Conservation (phyloP, 2,329 filamentous ascomycete genomes). For the Pseudocercospora musae region DNA sequence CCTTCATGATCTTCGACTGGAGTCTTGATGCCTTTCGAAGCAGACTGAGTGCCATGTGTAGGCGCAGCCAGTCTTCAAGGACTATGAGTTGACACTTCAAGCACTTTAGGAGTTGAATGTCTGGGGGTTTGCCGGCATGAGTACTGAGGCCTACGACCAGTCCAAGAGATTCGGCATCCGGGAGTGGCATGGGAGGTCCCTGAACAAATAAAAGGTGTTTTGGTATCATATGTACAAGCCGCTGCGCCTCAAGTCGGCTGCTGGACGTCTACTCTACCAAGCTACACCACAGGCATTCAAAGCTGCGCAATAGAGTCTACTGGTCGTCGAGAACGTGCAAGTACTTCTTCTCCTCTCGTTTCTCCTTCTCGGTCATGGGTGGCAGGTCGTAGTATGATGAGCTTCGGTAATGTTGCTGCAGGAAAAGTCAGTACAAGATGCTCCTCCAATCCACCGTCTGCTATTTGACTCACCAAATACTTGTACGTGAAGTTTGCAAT, state of each 20-base stretch:
- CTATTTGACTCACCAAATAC: constrained; percentile 69
- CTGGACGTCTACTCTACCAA: too few species aligned
- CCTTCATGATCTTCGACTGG: background rate
- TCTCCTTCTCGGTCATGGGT: constrained; percentile 91
- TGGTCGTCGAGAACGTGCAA: constrained; percentile 88
- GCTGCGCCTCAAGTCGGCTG: background rate
- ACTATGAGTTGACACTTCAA: too few species aligned
- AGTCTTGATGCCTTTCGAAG: background rate
- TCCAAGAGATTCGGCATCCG: too few species aligned
- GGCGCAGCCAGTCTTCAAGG: too few species aligned
- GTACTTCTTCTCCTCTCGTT: constrained; percentile 92
- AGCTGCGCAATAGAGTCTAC: constrained; percentile 45
- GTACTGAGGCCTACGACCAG: too few species aligned
- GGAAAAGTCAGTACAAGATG: background rate
- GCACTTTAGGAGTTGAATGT: too few species aligned
- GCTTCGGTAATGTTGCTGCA: constrained; percentile 84
- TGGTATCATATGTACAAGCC: constrained; percentile 4
- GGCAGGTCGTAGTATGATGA: constrained; percentile 88
- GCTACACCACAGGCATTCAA: too few species aligned
- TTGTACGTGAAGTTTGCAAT: constrained; percentile 85
- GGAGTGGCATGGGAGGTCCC: background rate
- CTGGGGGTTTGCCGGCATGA: too few species aligned
- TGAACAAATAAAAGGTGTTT: constrained; percentile 2
- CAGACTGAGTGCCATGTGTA: background rate
- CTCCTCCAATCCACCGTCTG: background rate